Evolutionary conservation across 2,329 filamentous ascomycete genomes (phyloP).

Genomic region (Akanthomyces uredinophilus): DNA sequence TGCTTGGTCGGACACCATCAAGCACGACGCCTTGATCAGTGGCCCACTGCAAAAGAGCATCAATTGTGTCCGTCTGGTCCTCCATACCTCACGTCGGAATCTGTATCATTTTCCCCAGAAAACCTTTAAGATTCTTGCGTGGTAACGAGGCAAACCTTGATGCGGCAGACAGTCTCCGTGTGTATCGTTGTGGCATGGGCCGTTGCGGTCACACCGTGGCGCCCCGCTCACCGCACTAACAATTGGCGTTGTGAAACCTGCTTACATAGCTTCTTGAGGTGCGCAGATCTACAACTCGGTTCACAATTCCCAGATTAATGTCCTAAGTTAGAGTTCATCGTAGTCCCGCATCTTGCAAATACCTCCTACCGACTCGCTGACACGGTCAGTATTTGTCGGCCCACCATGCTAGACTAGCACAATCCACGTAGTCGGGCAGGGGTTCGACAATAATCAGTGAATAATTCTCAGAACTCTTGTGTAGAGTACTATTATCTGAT

Average conservation of each 20-base stretch:
- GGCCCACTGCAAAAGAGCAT: neutral
- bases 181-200: neutral
- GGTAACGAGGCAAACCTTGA: neutral
- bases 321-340: no score
- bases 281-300: neutral
- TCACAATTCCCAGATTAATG: neutral
- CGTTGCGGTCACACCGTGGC: neutral
- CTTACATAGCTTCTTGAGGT: neutral
- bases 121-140: neutral
- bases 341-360: neutral
- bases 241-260: neutral
- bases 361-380: neutral
- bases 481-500: no score
- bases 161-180: neutral
- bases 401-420: neutral
- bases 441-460: no score
- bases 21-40: neutral
- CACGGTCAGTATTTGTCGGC: neutral
- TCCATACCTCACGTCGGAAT: neutral
- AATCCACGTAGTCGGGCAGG: neutral
- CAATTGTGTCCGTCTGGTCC: neutral
- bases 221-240: neutral
- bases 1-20: neutral
- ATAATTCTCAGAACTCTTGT: no score
- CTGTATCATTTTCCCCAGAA: neutral